Conservation (phyloP, 306 rosid genomes). For the Vicia faba region DNA sequence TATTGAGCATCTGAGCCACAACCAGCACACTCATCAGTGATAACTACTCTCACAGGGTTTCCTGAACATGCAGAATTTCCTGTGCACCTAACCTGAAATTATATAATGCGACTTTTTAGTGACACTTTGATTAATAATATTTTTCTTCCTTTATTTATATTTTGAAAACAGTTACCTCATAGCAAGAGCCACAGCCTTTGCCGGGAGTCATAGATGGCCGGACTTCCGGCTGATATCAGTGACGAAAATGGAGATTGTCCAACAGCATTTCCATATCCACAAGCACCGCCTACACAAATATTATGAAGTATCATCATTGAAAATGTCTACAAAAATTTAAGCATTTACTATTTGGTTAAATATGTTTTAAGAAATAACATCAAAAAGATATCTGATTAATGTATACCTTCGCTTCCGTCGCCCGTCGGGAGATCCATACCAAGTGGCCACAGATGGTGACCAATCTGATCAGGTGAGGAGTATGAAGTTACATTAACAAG, state of each 20-base stretch:
- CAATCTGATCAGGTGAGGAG: slow-evolving; percentile 41
- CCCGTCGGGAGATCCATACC: slow-evolving; percentile 68
- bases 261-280: slow-evolving; percentile 68
- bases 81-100: slow-evolving; percentile 68
- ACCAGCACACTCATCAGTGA: slow-evolving; percentile 75
- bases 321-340: background rate
- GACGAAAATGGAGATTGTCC: slow-evolving; percentile 64
- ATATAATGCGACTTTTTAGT: too few relatives aligned
- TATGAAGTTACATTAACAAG: slow-evolving; percentile 41
- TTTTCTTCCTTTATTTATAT: background rate
- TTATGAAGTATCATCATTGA: background rate
- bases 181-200: slow-evolving; percentile 83
- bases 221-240: slow-evolving; percentile 65
- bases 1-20: slow-evolving; percentile 41
- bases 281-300: slow-evolving; percentile 63
- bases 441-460: slow-evolving; percentile 59
- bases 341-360: background rate
- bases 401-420: slow-evolving; percentile 64
- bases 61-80: slow-evolving; percentile 61
- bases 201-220: slow-evolving; percentile 60
- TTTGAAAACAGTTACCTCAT: slow-evolving; percentile 47
- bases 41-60: slow-evolving; percentile 52
- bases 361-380: background rate
- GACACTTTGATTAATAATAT: too few relatives aligned
- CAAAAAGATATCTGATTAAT: background rate